A percentile compares a stretch with the other conserved stretches of the same genome.
Evolutionary conservation across 768 basidiomycete species (phyloP).

Genomic region (Suillus clintonianus): DNA sequence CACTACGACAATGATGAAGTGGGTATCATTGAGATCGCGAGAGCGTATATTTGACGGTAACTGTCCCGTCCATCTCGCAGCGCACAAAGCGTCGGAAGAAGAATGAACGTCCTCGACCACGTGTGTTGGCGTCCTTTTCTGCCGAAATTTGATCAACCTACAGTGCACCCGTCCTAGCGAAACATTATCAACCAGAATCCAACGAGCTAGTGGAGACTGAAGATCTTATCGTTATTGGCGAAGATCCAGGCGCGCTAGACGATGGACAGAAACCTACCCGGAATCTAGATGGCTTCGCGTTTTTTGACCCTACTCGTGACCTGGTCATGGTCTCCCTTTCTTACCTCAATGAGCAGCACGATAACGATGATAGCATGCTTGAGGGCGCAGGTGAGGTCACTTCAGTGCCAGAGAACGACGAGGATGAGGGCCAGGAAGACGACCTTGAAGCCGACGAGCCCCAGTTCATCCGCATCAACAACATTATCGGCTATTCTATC

Average conservation of each 20-base stretch:
- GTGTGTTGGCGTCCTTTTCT: slow-evolving; percentile 11
- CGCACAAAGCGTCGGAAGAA: slow-evolving; percentile 29
- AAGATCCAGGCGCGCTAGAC: slow-evolving; percentile 38
- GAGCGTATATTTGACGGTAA: background rate
- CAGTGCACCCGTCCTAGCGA: slow-evolving; percentile 28
- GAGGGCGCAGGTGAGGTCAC: slow-evolving; percentile 58
- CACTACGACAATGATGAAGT: slow-evolving; percentile 16
- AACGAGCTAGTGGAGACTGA: slow-evolving; percentile 38
- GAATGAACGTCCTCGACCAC: slow-evolving; percentile 15
- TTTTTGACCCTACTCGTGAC: slow-evolving; percentile 56
- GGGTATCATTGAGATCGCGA: slow-evolving; percentile 1
- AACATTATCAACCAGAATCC: slow-evolving; percentile 37
- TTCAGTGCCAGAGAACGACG: slow-evolving; percentile 51
- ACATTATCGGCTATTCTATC: slow-evolving; percentile 49
- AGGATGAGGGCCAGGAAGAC: slow-evolving; percentile 66
- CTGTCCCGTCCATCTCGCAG: slow-evolving; percentile 9
- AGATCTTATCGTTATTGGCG: slow-evolving; percentile 41
- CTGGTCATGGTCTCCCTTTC: slow-evolving; percentile 51
- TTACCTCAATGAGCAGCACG: slow-evolving; percentile 46
- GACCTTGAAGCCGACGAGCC: slow-evolving; percentile 34
- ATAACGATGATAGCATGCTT: slow-evolving; percentile 36
- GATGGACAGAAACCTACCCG: slow-evolving; percentile 55
- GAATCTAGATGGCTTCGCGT: slow-evolving; percentile 53
- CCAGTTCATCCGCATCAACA: slow-evolving; percentile 47
- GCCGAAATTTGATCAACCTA: background rate